Percentiles rank a stretch among this genome's conserved stretches.
Evolutionary conservation across 768 basidiomycete genomes (phyloP).

Genomic region (Pleurotus ostreatus): DNA sequence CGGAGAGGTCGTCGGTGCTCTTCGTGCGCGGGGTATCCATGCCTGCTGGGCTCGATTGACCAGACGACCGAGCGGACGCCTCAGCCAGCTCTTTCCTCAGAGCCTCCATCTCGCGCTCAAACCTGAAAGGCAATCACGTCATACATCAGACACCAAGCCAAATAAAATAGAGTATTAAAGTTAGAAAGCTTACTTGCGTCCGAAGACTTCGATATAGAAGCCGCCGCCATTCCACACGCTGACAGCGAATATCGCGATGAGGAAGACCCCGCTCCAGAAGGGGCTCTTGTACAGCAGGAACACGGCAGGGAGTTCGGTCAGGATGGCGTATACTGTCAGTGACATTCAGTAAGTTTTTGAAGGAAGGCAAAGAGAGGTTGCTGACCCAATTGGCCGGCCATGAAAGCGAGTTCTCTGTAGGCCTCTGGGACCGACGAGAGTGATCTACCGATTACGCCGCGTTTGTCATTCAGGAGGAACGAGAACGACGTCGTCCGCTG

Average conservation of each 20-base stretch:
- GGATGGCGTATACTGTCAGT: constrained; percentile 67
- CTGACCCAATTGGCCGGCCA: constrained; percentile 79
- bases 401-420: constrained; percentile 71
- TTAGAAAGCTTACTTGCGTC: constrained; percentile 67
- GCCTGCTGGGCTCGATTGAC: constrained; percentile 42
- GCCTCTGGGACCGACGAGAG: constrained; percentile 56
- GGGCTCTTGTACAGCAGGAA: constrained; percentile 80
- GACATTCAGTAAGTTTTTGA: background rate
- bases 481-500: constrained; percentile 89
- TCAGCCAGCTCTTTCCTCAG: constrained; percentile 88
- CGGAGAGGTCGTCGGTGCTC: constrained; percentile 33
- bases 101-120: constrained; percentile 88
- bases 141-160: constrained; percentile 9
- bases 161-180: background rate
- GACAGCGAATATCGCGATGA: constrained; percentile 77
- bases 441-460: constrained; percentile 72
- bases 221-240: constrained; percentile 96
- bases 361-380: constrained; percentile 12
- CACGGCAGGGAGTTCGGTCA: constrained; percentile 85
- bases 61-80: constrained; percentile 44
- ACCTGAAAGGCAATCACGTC: constrained; percentile 41
- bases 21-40: constrained; percentile 16
- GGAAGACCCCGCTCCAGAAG: constrained; percentile 71
- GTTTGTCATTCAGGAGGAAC: constrained; percentile 84
- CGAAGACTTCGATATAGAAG: constrained; percentile 96